Evolutionary conservation across 768 basidiomycete species (phyloP).

Genomic region (Chalciporus pseudorubinellus): DNA sequence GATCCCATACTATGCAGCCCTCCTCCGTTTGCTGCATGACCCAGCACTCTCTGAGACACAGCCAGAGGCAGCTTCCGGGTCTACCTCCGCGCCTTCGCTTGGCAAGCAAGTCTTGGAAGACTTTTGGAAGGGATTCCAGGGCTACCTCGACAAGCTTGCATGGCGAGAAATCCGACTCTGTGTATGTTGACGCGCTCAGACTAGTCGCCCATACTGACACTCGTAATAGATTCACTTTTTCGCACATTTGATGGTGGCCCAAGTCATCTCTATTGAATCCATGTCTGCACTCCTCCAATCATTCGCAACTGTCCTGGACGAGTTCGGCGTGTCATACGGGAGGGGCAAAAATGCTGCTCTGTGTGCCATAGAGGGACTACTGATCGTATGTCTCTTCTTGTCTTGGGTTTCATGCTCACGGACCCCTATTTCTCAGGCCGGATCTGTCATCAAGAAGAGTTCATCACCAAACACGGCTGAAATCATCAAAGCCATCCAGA

Average conservation of each 20-base stretch:
- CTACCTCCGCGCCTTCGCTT: constrained; percentile 39
- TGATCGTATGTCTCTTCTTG: constrained; percentile 50
- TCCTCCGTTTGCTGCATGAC: constrained; percentile 68
- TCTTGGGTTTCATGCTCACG: not conserved
- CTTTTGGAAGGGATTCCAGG: constrained; percentile 88
- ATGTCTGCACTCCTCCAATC: constrained; percentile 80
- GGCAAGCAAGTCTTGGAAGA: constrained; percentile 81
- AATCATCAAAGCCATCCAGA: constrained; percentile 69
- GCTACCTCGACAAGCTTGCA: constrained; percentile 80
- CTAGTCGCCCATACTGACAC: constrained; percentile 1
- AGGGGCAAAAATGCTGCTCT: constrained; percentile 78
- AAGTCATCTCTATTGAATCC: constrained; percentile 72
- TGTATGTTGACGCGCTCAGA: constrained; percentile 45
- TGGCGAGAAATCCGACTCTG: constrained; percentile 90
- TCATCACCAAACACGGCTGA: constrained; percentile 59
- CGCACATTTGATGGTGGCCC: constrained; percentile 77
- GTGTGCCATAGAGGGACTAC: constrained; percentile 77
- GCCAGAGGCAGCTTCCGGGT: constrained; percentile 23
- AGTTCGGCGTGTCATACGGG: constrained; percentile 85
- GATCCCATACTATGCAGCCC: constrained; percentile 82
- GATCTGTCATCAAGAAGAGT: constrained; percentile 59
- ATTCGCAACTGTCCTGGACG: constrained; percentile 83
- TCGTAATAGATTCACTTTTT: constrained; percentile 82
- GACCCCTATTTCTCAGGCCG: constrained; percentile 47
- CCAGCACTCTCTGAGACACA: constrained; percentile 37